phyloP scores from a whole-genome alignment of 305 asterid genomes.

The Solanum hybrid region DNA sequence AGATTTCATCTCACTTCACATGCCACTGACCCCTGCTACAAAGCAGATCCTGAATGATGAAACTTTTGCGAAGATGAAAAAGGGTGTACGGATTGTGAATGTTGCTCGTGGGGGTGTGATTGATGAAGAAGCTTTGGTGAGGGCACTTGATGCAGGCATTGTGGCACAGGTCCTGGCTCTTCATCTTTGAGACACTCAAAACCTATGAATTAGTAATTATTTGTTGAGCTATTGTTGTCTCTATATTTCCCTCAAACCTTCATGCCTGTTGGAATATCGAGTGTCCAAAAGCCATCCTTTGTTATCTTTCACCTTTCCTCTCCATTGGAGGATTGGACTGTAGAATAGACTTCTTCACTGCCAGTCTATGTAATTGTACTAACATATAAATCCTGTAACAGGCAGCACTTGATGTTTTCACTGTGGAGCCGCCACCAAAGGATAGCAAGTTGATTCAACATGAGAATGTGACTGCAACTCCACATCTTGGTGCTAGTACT shows the following conservation, averaged over 20 bases:
- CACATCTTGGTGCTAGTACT: constrained; percentile 98
- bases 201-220: not conserved
- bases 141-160: constrained; percentile 83
- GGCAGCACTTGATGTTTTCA: constrained; percentile 98
- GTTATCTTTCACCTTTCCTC: not conserved
- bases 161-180: constrained; percentile 74
- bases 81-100: constrained; percentile 78
- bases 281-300: not conserved
- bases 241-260: not conserved
- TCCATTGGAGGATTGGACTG: not conserved
- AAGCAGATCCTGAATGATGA: constrained; percentile 67
- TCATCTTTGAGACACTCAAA: not conserved
- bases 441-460: constrained; percentile 77
- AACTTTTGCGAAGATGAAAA: constrained; percentile 91
- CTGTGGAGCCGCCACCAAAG: constrained; percentile 86
- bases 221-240: not conserved
- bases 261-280: not conserved
- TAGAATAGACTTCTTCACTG: not conserved
- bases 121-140: constrained; percentile 89
- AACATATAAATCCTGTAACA: constrained; percentile 15
- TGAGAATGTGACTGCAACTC: constrained; percentile 73
- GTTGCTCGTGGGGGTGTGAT: constrained; percentile 99
- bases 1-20: constrained; percentile 95
- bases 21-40: constrained; percentile 92
- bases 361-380: not conserved